Evolutionary conservation across 2,329 filamentous ascomycete species (phyloP).

Genomic region (Fusarium sp.): DNA sequence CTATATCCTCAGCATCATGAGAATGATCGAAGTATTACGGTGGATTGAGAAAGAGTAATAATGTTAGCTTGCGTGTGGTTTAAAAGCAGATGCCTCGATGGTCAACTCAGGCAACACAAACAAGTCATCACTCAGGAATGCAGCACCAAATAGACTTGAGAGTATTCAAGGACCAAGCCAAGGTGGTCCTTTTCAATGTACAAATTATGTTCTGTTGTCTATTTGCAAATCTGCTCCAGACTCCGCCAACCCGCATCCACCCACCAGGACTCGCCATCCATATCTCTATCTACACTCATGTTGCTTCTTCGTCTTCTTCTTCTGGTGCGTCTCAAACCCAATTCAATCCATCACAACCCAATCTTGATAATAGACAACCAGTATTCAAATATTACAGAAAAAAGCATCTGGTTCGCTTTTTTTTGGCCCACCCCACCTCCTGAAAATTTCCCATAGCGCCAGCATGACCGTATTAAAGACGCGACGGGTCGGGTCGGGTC

Average conservation of each 20-base stretch:
- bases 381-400: conserved; percentile 44
- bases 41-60: not conserved
- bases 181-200: not conserved
- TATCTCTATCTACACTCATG: conserved; percentile 23
- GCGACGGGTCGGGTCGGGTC: conserved; percentile 17
- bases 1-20: not conserved
- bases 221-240: conserved; percentile 28
- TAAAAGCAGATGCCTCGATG: not conserved
- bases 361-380: conserved; percentile 41
- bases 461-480: conserved; percentile 31
- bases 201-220: conserved; percentile 13
- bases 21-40: not conserved
- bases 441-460: conserved; percentile 32
- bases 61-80: not conserved
- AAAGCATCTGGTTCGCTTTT: conserved; percentile 35
- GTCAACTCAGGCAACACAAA: not conserved
- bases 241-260: conserved; percentile 20
- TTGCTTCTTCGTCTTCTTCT: not conserved
- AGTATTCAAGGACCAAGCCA: not conserved
- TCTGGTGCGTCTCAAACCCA: not conserved
- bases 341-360: conserved; percentile 4
- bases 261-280: conserved; percentile 19
- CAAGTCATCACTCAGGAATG: not conserved
- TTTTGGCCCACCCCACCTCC: conserved; percentile 26
- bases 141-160: too few relatives aligned